Conservation (phyloP, 768 basidiomycete species). For the Tricholomella constricta region DNA sequence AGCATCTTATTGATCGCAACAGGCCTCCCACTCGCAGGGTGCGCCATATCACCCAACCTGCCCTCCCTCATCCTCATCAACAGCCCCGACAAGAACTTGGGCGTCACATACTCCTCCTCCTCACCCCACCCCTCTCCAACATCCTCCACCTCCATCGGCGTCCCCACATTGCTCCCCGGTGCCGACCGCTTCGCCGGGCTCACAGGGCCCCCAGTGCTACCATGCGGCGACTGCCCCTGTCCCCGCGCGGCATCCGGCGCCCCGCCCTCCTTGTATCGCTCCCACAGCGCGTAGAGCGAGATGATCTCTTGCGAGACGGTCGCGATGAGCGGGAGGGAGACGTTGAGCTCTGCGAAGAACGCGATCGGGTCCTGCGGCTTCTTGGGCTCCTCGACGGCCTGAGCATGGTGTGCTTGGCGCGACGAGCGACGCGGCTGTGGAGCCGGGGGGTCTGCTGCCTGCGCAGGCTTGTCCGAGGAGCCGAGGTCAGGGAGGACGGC, state of each 20-base stretch:
- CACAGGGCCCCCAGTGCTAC: constrained; percentile 18
- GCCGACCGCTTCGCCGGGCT: constrained; percentile 31
- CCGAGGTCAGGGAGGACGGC: constrained; percentile 36
- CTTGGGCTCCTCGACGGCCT: constrained; percentile 29
- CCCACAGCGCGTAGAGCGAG: constrained; percentile 88
- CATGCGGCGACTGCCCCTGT: constrained; percentile 29
- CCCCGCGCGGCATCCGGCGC: constrained; percentile 35
- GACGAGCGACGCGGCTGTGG: constrained; percentile 58
- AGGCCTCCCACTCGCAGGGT: constrained; percentile 49
- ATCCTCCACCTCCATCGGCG: constrained; percentile 30
- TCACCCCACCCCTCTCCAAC: constrained; percentile 20
- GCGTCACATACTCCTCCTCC: constrained; percentile 50
- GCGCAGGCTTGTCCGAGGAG: constrained; percentile 14
- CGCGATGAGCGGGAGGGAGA: constrained; percentile 79
- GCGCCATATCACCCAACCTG: constrained; percentile 57
- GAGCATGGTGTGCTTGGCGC: constrained; percentile 38
- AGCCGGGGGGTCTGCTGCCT: constrained; percentile 18
- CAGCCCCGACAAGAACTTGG: constrained; percentile 54
- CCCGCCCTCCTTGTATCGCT: constrained; percentile 71
- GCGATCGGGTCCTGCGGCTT: constrained; percentile 69
- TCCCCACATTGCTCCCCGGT: constrained; percentile 27
- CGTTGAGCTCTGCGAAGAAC: constrained; percentile 85
- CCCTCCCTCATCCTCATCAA: constrained; percentile 70
- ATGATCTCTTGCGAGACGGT: constrained; percentile 92
- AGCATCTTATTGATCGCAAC: constrained; percentile 70